Conservation (phyloP, 345 rosid genomes). For the Pseudoturritis turrita region DNA sequence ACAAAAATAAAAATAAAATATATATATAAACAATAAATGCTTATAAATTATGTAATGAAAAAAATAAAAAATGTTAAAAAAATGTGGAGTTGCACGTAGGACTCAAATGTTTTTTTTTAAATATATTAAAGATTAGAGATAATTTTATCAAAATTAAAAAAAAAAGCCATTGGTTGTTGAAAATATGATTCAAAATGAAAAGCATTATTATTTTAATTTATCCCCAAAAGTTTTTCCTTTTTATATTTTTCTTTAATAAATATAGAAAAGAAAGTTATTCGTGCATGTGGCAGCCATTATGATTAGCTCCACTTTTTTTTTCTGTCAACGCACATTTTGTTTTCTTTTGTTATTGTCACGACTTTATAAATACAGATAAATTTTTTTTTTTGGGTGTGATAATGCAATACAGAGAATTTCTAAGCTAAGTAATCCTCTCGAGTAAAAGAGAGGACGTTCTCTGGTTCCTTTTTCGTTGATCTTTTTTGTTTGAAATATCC, state of each 20-base stretch:
- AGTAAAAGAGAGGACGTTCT: not conserved
- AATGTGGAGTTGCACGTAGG: too few species aligned
- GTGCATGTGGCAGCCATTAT: constrained; percentile 22
- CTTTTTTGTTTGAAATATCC: not conserved
- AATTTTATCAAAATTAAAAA: too few species aligned
- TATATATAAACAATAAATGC: too few species aligned
- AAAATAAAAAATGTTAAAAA: too few species aligned
- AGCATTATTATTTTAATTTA: not conserved
- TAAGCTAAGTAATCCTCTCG: constrained; percentile 7
- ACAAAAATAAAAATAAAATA: too few species aligned
- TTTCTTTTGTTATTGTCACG: constrained; percentile 11
- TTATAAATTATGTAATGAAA: too few species aligned
- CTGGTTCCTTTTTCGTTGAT: constrained; percentile 7
- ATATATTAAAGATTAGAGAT: too few species aligned
- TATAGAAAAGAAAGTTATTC: not conserved
- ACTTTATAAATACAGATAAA: not conserved
- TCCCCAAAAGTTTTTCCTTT: not conserved
- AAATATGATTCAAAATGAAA: not conserved
- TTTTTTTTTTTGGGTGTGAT: too few species aligned
- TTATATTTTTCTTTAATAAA: not conserved
- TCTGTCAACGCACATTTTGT: constrained; percentile 13
- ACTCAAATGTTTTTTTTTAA: too few species aligned
- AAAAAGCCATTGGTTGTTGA: too few species aligned
- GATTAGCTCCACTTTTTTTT: constrained; percentile 3
- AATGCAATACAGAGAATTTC: too few species aligned